Conservation (phyloP, 352 stramenopile genomes). For the Pythium oligandrum region DNA sequence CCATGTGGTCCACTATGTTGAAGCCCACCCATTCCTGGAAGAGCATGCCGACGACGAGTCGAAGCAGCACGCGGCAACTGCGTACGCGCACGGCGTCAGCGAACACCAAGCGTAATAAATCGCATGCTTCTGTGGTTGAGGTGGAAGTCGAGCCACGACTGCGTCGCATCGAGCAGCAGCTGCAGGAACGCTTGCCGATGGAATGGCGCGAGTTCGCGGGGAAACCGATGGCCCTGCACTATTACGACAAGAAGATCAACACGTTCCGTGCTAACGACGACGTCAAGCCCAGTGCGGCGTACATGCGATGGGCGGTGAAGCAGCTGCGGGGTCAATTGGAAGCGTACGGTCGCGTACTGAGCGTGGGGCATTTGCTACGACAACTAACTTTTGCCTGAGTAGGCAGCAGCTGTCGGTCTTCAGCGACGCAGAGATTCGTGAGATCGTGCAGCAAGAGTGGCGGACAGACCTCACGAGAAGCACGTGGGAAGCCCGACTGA, state of each 20-base stretch:
- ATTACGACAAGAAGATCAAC: conserved; percentile 60
- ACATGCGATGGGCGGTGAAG: conserved; percentile 32
- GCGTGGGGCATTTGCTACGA: too few species aligned
- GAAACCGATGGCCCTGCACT: conserved; percentile 48
- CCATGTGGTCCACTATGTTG: background rate
- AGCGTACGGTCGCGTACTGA: conserved; percentile 15
- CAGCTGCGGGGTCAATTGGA: conserved; percentile 37
- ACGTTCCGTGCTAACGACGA: conserved; percentile 53
- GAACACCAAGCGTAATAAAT: too few species aligned
- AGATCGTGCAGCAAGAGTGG: conserved; percentile 58
- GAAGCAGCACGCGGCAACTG: too few species aligned
- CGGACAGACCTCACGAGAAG: conserved; percentile 50
- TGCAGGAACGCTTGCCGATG: conserved; percentile 28
- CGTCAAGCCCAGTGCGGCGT: conserved; percentile 40
- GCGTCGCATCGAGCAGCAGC: conserved; percentile 49
- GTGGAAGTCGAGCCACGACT: conserved; percentile 42
- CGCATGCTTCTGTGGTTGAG: conserved; percentile 7
- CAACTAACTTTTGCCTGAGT: too few species aligned
- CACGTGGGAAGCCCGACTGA: conserved; percentile 48
- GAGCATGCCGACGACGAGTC: too few species aligned
- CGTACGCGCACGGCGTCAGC: too few species aligned
- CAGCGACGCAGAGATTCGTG: conserved; percentile 36
- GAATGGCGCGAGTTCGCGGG: conserved; percentile 44
- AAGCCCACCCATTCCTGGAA: too few species aligned
- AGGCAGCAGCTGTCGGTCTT: conserved; percentile 20